Evolutionary conservation across 257 asterid genomes (phyloP), one percentile per base, ranked within the genome.

Genomic region (Rehmannia glutinosa): DNA sequence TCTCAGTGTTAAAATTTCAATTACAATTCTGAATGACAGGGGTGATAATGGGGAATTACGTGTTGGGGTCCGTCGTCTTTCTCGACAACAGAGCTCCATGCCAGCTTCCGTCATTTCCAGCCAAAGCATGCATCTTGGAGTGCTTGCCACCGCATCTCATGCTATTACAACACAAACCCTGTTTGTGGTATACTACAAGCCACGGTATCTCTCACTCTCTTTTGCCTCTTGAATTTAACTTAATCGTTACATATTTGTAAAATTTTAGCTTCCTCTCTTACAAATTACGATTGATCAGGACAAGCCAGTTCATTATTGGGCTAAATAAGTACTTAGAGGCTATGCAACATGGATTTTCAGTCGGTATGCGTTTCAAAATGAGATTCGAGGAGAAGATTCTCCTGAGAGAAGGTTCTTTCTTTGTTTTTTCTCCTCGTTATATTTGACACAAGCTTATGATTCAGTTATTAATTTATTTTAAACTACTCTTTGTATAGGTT

Each of bases 111-210:
- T 90, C 55, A 84, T 90, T 42, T 90, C 97, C 68, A 85, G 97
- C 80, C 94, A 87, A 76, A 84, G 94, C 81, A 90, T 90, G 97
- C 97, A 87, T 77, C 87, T 87, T 60, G 97, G 97, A 8, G 96
- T 90, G 62, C 94, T 90, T 58, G 96, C 96, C 2, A 85, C 97
- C 28, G 97, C 94, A 8, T 87, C 87, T 17, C 97, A 90, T 73
- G 88, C 97, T 62, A 77, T 86, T 55, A 86, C 76, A 45, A 84
- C 96, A 0, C 82, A 84, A 19, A 85, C 96, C 43, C 78, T 47
- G 16, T 90, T 90, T 54, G 76, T 82, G 39, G 94, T 90, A 24
- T 87, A 74, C 68, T 90, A 87, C 83, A 87, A 90, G 80, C 97
- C 97, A 61, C 77, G 97, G 97, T 87, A 75, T 39, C 10, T 41